These are phyloP conservation scores for Salmacisia buchloeana DNA, from an alignment of 1,284 basidiomycete genomes.

Conservation along the genomic window DNA sequence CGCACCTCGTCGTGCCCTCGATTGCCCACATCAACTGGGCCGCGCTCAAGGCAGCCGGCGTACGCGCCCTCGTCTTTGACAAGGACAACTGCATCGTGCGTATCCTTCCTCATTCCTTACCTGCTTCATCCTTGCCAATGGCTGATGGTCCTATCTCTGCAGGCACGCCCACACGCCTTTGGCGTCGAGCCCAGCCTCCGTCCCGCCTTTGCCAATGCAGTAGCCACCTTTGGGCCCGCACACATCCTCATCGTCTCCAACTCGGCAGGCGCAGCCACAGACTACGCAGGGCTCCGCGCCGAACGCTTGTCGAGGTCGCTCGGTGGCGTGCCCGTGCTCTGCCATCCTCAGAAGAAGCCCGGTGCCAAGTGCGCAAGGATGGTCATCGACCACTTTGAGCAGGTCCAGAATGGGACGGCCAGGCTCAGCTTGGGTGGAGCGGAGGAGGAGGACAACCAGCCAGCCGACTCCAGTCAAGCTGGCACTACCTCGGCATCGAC, in stretches of 20 bases:
- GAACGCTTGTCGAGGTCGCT: slow-evolving; percentile 76
- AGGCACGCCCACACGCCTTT: slow-evolving; percentile 4
- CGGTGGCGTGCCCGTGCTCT: slow-evolving; percentile 68
- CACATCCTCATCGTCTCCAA: slow-evolving; percentile 89
- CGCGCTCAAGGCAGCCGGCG: slow-evolving; percentile 70
- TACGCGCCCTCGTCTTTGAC: slow-evolving; percentile 83
- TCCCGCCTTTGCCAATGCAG: slow-evolving; percentile 73
- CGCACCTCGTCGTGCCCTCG: slow-evolving; percentile 52
- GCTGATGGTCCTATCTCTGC: not conserved
- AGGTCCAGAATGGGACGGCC: slow-evolving; percentile 26
- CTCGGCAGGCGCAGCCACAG: slow-evolving; percentile 75
- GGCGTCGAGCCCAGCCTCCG: slow-evolving; percentile 46
- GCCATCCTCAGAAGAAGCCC: slow-evolving; percentile 72
- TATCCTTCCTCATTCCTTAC: slow-evolving; percentile 9
- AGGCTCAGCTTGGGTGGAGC: slow-evolving; percentile 43
- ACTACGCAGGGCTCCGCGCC: slow-evolving; percentile 57
- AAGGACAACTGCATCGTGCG: slow-evolving; percentile 92
- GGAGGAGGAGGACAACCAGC: slow-evolving; percentile 58
- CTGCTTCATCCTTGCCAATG: slow-evolving; percentile 14
- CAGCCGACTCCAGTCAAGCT: too few species aligned
- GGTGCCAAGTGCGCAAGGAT: slow-evolving; percentile 60
- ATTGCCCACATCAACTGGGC: slow-evolving; percentile 80
- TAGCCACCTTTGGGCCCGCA: slow-evolving; percentile 66
- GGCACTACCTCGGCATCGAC: too few species aligned
- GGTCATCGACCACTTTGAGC: slow-evolving; percentile 62